A percentile compares a stretch with the other conserved stretches of the same genome.
phyloP scores from a whole-genome alignment of 495 filamentous ascomycete genomes.

The Lophiostoma macrostomum region DNA sequence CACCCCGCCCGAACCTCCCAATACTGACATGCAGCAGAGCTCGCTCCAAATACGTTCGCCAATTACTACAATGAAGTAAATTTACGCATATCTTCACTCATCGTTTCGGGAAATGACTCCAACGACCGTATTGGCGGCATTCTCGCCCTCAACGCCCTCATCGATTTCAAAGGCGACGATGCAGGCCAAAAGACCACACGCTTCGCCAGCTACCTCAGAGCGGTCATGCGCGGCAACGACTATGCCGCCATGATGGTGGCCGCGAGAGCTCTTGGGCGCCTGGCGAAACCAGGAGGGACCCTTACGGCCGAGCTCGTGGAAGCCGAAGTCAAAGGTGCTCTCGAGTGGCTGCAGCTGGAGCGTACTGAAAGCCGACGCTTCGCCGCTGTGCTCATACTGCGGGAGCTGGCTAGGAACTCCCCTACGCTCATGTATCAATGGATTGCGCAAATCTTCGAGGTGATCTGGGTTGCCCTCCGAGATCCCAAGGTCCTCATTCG shows the following conservation, averaged over 20 bases:
- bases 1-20: neutral
- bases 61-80: conserved; percentile 78
- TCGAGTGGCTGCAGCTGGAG: conserved; percentile 96
- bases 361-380: conserved; percentile 88
- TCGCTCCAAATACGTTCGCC: conserved; percentile 70
- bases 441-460: conserved; percentile 83
- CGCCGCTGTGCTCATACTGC: conserved; percentile 82
- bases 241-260: conserved; percentile 81
- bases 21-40: conserved; percentile 54
- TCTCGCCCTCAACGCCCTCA: conserved; percentile 83
- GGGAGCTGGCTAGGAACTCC: conserved; percentile 84
- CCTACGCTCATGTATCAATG: conserved; percentile 92
- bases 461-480: conserved; percentile 90
- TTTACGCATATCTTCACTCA: conserved; percentile 67
- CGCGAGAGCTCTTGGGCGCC: conserved; percentile 78
- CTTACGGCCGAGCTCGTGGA: conserved; percentile 95
- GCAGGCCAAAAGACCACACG: conserved; percentile 88
- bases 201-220: conserved; percentile 85
- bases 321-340: conserved; percentile 86
- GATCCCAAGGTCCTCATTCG: conserved; percentile 88
- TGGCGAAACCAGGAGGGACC: conserved; percentile 89
- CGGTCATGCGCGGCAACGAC: conserved; percentile 83
- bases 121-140: conserved; percentile 88
- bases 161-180: conserved; percentile 95
- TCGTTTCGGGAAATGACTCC: conserved; percentile 75